Base-by-base conservation (phyloP, 495 filamentous ascomycete species). In the Penicillium simplicissimum region DNA sequence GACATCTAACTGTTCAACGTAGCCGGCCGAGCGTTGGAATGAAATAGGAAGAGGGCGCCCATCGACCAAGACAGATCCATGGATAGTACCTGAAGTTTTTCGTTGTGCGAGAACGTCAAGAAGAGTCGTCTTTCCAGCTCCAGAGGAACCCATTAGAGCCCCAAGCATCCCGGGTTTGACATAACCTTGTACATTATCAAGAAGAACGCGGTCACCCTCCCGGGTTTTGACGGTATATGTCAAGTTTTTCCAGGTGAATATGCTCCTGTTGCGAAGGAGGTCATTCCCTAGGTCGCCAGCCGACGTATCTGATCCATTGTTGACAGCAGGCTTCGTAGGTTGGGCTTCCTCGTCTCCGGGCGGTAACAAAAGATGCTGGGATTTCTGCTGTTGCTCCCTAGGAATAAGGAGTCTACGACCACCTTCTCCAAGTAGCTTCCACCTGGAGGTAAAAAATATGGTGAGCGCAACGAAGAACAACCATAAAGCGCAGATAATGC, bases 1-100 rank as follows among this genome's bases (percentile, higher is more conserved):
- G 15, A 94, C 82, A 67, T 97, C 93, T 62, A 90, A 84, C 63
- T 97, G 93, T 65, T 97, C 88, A 23, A 88, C 91, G 67, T 94
- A 96, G 3, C 85, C 85, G 81, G 73, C 67, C 13, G 63, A 68
- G 36, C 92, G 85, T 66, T 94, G 91, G 81, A 96, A 96, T 0
- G 89, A 92, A 7, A 83, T 76, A 58, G 93, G 89, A 19, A 89
- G 82, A 14, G 83, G 88, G n/a, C 81, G 82, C 0, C 91, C 93
- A 63, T 95, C 89, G 11, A 97, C 91, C 11, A 94, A 72, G 80
- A 94, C 89, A 52, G 92, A 87, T 31, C 93, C 93, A 5, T 81
- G 84, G 55, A 97, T 91, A 2, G 93, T 88, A 67, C 93, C 93
- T 81, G 91, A 90, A 0, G 89, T 89, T 40, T 89, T 91, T 67